Percentiles rank a stretch among this genome's conserved stretches.
phyloP scores from a whole-genome alignment of 305 asterid genomes.

The Fraxinus latifolia region DNA sequence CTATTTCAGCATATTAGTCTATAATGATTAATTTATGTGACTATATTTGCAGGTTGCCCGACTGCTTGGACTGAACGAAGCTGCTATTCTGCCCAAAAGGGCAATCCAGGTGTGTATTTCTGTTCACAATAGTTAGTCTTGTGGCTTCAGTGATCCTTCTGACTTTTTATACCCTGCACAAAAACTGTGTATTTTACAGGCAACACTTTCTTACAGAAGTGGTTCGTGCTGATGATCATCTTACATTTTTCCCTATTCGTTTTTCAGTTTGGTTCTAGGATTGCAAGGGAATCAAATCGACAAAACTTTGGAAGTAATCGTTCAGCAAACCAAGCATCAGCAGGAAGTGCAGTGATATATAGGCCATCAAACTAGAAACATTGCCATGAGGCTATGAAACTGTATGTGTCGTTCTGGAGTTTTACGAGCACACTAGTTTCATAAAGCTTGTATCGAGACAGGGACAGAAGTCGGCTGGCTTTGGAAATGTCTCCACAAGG shows the following conservation, averaged over 20 bases:
- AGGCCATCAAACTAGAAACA: conserved; percentile 26
- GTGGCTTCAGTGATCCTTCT: background rate
- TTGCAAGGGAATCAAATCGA: conserved; percentile 88
- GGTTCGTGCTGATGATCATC: background rate
- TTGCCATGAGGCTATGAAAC: background rate
- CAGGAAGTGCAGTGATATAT: conserved; percentile 71
- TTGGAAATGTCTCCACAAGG: background rate
- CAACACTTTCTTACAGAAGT: background rate
- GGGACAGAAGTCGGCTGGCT: background rate
- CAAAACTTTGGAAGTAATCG: conserved; percentile 88
- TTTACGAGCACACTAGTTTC: background rate
- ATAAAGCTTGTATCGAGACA: background rate
- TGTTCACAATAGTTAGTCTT: background rate
- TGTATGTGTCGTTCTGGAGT: background rate
- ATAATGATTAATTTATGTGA: background rate
- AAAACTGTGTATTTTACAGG: background rate
- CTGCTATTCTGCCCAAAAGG: conserved; percentile 78
- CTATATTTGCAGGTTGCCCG: conserved; percentile 60
- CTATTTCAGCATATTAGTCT: background rate
- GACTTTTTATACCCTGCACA: background rate
- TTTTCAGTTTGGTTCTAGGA: conserved; percentile 78
- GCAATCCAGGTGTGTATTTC: conserved; percentile 74
- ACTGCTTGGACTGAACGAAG: conserved; percentile 71
- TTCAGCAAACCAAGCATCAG: conserved; percentile 93
- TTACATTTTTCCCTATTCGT: background rate